Conservation (phyloP, 768 basidiomycete genomes). For the Tulasnella sp. region DNA sequence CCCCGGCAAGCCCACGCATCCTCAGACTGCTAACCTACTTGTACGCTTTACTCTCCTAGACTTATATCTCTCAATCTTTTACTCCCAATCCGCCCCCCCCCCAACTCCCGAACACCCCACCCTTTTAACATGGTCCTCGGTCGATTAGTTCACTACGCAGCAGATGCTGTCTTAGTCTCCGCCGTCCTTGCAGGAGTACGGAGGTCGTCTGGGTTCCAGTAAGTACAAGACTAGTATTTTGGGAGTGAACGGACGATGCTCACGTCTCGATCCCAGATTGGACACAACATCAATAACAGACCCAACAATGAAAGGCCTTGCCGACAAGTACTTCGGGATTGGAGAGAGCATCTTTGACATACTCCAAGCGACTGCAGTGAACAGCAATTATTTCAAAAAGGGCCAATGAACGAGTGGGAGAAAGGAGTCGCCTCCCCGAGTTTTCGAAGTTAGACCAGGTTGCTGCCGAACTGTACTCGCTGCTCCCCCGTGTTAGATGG, state of each 20-base stretch:
- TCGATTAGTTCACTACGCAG: conserved; percentile 72
- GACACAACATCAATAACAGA: conserved; percentile 70
- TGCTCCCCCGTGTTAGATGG: too few relatives aligned
- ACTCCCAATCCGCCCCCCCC: not conserved
- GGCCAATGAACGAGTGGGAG: conserved; percentile 20
- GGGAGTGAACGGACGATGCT: not conserved
- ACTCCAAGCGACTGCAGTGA: conserved; percentile 78
- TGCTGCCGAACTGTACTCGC: not conserved
- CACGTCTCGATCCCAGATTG: conserved; percentile 45
- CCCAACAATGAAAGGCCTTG: conserved; percentile 66
- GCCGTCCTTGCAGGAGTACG: conserved; percentile 88
- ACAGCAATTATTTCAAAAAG: conserved; percentile 63
- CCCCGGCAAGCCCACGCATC: not conserved
- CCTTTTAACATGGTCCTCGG: conserved; percentile 46
- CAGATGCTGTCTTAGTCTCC: conserved; percentile 81
- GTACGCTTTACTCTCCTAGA: not conserved
- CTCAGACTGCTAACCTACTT: not conserved
- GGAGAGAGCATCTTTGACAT: conserved; percentile 90
- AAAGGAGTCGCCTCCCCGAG: not conserved
- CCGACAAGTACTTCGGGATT: conserved; percentile 76
- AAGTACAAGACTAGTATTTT: conserved; percentile 41
- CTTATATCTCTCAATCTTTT: not conserved
- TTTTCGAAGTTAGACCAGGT: not conserved
- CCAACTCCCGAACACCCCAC: not conserved
- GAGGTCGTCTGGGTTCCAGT: conserved; percentile 87